These are phyloP conservation scores for Tolypocladium pustulatum DNA, from an alignment of 2,329 filamentous ascomycete genomes.

Conservation along the genomic window DNA sequence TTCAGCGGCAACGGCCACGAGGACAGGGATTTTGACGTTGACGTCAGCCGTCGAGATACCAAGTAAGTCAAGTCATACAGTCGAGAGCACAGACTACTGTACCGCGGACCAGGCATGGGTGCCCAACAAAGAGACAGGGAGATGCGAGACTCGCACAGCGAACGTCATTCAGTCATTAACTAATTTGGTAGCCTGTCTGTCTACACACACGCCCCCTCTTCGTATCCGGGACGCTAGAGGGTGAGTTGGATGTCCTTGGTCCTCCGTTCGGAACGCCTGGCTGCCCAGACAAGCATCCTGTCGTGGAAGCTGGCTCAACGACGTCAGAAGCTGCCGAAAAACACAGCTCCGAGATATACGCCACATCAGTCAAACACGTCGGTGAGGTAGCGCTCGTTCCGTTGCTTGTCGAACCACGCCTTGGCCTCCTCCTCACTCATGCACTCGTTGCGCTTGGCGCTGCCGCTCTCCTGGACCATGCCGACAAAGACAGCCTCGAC, in stretches of 20 bases:
- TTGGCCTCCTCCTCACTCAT: constrained; percentile 27
- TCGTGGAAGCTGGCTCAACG: neutral
- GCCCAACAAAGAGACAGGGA: neutral
- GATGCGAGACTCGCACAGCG: neutral
- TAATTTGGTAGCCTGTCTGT: neutral
- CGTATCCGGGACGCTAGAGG: no score
- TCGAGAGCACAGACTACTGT: neutral
- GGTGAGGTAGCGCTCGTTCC: constrained; percentile 46
- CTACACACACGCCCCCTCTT: neutral
- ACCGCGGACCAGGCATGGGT: neutral
- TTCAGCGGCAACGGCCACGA: neutral
- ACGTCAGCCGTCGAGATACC: neutral
- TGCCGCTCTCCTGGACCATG: constrained; percentile 21
- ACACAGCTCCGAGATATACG: neutral
- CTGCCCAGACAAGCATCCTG: no score
- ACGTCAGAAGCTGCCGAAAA: neutral
- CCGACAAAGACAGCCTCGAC: constrained; percentile 29
- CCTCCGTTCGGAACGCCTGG: no score
- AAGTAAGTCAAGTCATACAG: neutral
- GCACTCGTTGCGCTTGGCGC: constrained; percentile 11
- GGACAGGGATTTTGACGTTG: neutral
- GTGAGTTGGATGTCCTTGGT: neutral
- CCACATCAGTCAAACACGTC: constrained; percentile 47
- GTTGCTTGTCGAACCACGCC: constrained; percentile 36
- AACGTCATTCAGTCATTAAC: neutral